A percentile compares a stretch with the other conserved stretches of the same genome.
Evolutionary conservation across 495 filamentous ascomycete species (phyloP).

Genomic region (Gamarada debralockiae): DNA sequence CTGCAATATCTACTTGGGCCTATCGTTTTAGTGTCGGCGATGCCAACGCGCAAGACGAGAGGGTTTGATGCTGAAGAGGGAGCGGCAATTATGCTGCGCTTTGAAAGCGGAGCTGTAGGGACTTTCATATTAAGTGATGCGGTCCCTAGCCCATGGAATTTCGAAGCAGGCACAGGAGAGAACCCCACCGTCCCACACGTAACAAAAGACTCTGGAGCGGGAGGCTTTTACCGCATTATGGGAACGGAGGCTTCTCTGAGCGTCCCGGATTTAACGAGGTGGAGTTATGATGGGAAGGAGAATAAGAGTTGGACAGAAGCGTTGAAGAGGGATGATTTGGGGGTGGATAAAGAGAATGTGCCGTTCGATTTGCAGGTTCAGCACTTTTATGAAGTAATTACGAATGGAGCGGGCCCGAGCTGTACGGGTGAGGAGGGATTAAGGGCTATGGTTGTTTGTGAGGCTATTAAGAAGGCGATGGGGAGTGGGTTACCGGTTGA

Average conservation of each 20-base stretch:
- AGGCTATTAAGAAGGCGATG: constrained; percentile 39
- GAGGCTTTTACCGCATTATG: constrained; percentile 54
- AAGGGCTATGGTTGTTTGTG: constrained; percentile 40
- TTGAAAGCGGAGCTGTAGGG: constrained; percentile 53
- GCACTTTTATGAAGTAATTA: constrained; percentile 52
- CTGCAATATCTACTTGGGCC: constrained; percentile 56
- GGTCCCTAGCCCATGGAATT: constrained; percentile 47
- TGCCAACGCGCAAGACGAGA: constrained; percentile 40
- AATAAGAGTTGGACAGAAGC: constrained; percentile 30
- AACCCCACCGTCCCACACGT: constrained; percentile 47
- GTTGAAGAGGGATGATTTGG: constrained; percentile 27
- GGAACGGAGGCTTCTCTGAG: constrained; percentile 50
- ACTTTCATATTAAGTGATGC: constrained; percentile 53
- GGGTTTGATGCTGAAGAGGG: constrained; percentile 53
- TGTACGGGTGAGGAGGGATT: constrained; percentile 44
- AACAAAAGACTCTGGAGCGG: constrained; percentile 20
- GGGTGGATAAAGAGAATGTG: constrained; percentile 32
- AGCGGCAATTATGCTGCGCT: constrained; percentile 49
- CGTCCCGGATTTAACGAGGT: constrained; percentile 51
- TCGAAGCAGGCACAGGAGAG: constrained; percentile 55
- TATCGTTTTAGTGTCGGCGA: constrained; percentile 46
- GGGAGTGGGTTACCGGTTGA: constrained; percentile 26
- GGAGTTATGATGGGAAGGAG: constrained; percentile 39
- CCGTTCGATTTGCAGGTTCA: constrained; percentile 53
- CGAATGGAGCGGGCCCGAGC: constrained; percentile 36